These are phyloP conservation scores for Clathrus columnatus DNA, from an alignment of 768 basidiomycete genomes.

Conservation along the genomic window DNA sequence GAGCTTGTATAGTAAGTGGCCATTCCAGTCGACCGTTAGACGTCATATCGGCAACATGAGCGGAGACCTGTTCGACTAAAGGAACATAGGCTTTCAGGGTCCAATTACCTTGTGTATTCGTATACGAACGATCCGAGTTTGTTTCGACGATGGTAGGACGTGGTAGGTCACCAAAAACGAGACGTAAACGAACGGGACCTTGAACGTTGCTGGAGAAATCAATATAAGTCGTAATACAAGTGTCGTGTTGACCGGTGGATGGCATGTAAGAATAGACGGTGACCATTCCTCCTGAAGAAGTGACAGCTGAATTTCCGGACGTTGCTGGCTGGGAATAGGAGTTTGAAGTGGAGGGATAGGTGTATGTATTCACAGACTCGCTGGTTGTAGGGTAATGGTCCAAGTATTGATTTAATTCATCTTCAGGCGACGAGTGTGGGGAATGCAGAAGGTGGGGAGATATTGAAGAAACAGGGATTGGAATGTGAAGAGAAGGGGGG, in stretches of 20 bases:
- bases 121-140: conserved; percentile 27
- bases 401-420: conserved; percentile 3
- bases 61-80: conserved; percentile 34
- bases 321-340: not conserved
- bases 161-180: conserved; percentile 63
- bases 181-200: conserved; percentile 55
- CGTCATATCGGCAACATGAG: conserved; percentile 30
- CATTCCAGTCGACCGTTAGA: conserved; percentile 1
- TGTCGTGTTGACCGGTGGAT: conserved; percentile 52
- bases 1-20: conserved; percentile 52
- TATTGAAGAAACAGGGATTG: conserved; percentile 1
- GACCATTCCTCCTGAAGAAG: conserved; percentile 46
- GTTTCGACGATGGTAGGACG: conserved; percentile 59
- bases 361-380: not conserved
- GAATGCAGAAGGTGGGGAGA: conserved; percentile 9
- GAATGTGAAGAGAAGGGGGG: not conserved
- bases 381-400: not conserved
- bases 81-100: conserved; percentile 60
- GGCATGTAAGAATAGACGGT: conserved; percentile 60
- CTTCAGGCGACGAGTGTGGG: not conserved
- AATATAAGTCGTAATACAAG: conserved; percentile 55
- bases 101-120: conserved; percentile 36
- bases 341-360: not conserved
- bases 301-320: too few relatives aligned
- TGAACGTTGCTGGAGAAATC: conserved; percentile 40